Evolutionary conservation across 1,139 yeast species (phyloP).

Genomic region (Wickerhamiella pararugosa): DNA sequence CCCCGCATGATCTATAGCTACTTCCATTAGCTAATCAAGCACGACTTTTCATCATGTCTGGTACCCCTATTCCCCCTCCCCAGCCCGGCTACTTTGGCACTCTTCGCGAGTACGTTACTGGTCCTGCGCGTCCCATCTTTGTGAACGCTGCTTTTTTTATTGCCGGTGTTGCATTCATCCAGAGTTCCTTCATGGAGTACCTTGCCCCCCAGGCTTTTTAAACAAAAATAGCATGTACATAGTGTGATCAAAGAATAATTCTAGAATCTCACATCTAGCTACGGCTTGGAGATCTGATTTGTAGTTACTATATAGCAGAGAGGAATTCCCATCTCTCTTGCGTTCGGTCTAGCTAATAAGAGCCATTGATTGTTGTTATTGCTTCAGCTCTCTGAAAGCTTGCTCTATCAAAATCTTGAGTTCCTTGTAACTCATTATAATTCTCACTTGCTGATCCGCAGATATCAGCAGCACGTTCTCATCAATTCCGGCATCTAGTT

Average conservation of each 20-base stretch:
- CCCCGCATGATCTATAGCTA: background rate
- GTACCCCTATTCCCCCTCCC: constrained; percentile 1
- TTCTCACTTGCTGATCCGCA: constrained; percentile 67
- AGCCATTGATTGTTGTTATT: no score
- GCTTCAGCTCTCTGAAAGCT: constrained; percentile 44
- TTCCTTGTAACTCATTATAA: constrained; percentile 68
- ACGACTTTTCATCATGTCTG: constrained; percentile 2
- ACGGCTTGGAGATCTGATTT: no score
- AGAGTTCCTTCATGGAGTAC: constrained; percentile 27
- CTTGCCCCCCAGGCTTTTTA: constrained; percentile 24
- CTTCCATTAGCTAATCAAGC: background rate
- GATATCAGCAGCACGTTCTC: constrained; percentile 70
- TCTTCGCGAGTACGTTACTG: constrained; percentile 11
- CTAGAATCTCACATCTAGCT: no score
- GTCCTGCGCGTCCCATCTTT: constrained; percentile 19
- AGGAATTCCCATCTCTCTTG: no score
- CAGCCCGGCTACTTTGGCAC: constrained; percentile 9
- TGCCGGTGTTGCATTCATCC: constrained; percentile 28
- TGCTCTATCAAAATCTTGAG: constrained; percentile 59
- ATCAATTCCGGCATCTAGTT: constrained; percentile 83
- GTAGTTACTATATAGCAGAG: no score
- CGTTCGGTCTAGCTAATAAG: no score
- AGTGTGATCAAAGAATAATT: no score
- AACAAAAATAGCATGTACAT: no score
- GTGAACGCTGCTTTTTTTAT: constrained; percentile 22